Evolutionary conservation across 2,329 filamentous ascomycete genomes (phyloP).

Genomic region (Didymella exigua): DNA sequence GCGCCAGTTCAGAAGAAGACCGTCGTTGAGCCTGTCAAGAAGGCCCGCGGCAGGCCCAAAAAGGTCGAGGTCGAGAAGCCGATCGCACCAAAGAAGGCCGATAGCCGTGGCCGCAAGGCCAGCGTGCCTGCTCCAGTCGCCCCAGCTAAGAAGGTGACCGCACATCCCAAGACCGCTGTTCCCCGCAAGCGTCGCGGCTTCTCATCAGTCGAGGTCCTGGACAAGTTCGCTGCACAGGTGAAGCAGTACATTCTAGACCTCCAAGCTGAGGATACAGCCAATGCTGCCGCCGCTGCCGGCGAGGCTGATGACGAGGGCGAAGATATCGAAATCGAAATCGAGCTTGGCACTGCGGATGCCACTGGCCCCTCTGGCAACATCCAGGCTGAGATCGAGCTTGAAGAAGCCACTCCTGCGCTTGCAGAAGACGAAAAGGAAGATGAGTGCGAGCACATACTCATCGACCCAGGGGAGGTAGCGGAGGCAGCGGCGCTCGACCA

Average conservation of each 20-base stretch:
- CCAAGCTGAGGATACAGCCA: constrained; percentile 15
- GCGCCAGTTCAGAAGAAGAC: constrained; percentile 20
- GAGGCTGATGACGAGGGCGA: constrained; percentile 16
- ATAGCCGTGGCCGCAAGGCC: constrained; percentile 16
- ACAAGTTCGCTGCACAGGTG: constrained; percentile 29
- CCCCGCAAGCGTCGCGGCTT: constrained; percentile 37
- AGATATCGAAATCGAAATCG: constrained; percentile 2
- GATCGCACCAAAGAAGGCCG: constrained; percentile 17
- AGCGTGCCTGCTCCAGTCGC: constrained; percentile 13
- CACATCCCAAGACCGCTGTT: constrained; percentile 12
- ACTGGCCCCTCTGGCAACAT: not conserved
- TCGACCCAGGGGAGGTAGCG: not conserved
- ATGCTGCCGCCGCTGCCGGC: constrained; percentile 7
- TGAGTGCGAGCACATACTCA: not conserved
- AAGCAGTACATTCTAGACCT: constrained; percentile 22
- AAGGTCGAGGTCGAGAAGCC: constrained; percentile 17
- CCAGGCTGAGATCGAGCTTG: not conserved
- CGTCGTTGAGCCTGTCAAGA: constrained; percentile 20
- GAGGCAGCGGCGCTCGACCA: not conserved
- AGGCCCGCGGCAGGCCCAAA: constrained; percentile 25
- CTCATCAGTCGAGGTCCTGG: constrained; percentile 34
- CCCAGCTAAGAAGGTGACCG: constrained; percentile 17
- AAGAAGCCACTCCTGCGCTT: not conserved
- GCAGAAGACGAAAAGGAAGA: not conserved
- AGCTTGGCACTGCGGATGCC: constrained; percentile 4